Percentiles rank a stretch among this genome's conserved stretches.
Evolutionary conservation across 306 rosid genomes (phyloP).

Genomic region (Aeschynomene evenia): DNA sequence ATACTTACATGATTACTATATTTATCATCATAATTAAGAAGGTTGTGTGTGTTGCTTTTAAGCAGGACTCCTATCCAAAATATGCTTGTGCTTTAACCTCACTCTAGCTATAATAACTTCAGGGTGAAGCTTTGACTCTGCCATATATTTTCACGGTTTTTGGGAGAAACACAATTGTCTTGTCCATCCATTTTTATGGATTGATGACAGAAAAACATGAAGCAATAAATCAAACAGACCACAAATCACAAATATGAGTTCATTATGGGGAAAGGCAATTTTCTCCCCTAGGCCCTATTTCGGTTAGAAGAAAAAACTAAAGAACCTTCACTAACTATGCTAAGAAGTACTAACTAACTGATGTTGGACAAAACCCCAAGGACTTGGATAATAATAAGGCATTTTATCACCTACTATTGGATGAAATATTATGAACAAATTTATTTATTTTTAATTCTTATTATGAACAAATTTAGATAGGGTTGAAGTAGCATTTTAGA

Average conservation of each 20-base stretch:
- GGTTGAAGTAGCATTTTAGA: background rate
- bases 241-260: background rate
- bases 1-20: no score
- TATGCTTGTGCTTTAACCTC: slow-evolving; percentile 40
- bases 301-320: background rate
- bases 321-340: background rate
- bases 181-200: slow-evolving; percentile 63
- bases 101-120: slow-evolving; percentile 61
- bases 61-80: background rate
- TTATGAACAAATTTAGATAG: no score
- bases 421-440: no score
- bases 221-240: background rate
- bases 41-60: slow-evolving; percentile 9
- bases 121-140: slow-evolving; percentile 59
- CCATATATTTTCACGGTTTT: background rate
- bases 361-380: slow-evolving; percentile 6
- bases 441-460: no score
- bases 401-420: no score
- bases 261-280: background rate
- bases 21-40: background rate
- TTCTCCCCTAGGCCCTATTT: no score
- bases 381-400: background rate
- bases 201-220: background rate
- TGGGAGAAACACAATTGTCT: slow-evolving; percentile 57
- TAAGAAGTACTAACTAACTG: background rate